Percentiles rank a stretch among this genome's conserved stretches.
phyloP scores from a whole-genome alignment of 1,284 basidiomycete genomes.

The Apiotrichum mycotoxinovorans region DNA sequence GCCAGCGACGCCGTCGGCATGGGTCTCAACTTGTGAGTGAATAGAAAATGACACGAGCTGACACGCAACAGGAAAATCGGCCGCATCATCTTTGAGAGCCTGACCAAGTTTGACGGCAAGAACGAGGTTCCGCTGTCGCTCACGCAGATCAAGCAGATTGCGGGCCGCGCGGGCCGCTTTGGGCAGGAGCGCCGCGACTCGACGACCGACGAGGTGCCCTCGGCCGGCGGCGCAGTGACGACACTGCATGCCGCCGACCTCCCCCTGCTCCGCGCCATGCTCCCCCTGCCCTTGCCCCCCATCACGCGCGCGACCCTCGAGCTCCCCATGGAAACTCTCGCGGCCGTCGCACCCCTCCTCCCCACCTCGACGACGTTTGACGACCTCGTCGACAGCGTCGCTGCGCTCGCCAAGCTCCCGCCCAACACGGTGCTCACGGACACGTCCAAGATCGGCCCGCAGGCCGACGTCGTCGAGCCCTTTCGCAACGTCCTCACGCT shows the following conservation, averaged over 20 bases:
- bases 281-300: conserved; percentile 52
- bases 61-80: conserved; percentile 79
- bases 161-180: conserved; percentile 89
- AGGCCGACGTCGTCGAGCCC: conserved; percentile 54
- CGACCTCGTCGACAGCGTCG: conserved; percentile 35
- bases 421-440: conserved; percentile 53
- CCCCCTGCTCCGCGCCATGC: conserved; percentile 56
- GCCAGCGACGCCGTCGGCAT: conserved; percentile 93
- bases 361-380: conserved; percentile 43
- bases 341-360: conserved; percentile 49
- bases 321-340: conserved; percentile 40
- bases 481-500: conserved; percentile 53
- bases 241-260: conserved; percentile 69
- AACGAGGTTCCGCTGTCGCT: conserved; percentile 59
- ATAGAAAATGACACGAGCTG: background rate
- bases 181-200: conserved; percentile 57
- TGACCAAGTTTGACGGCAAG: conserved; percentile 71
- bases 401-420: conserved; percentile 53
- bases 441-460: conserved; percentile 43
- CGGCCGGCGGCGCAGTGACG: conserved; percentile 65
- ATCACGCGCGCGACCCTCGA: conserved; percentile 53
- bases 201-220: conserved; percentile 35
- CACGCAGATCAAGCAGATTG: conserved; percentile 93
- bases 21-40: conserved; percentile 86
- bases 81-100: conserved; percentile 75